Conservation (phyloP, 208 protist genomes). For the Strigomonas oncopelti region DNA sequence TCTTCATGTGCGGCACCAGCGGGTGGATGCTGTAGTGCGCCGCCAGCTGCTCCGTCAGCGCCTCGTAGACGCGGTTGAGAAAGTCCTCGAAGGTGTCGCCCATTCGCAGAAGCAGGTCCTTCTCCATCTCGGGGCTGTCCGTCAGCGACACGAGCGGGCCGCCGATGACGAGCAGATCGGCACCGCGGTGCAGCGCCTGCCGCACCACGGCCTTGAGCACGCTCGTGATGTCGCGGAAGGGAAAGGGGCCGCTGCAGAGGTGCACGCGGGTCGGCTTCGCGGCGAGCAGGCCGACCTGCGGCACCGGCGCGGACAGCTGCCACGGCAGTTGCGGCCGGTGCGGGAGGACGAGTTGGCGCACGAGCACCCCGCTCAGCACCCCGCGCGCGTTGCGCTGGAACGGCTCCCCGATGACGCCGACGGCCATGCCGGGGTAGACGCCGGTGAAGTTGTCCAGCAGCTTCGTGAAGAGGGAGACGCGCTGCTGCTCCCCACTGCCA, state of each 20-base stretch:
- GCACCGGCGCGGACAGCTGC: slow-evolving; percentile 44
- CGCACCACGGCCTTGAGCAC: slow-evolving; percentile 51
- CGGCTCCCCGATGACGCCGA: slow-evolving; percentile 78
- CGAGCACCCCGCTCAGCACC: slow-evolving; percentile 68
- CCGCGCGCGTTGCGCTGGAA: slow-evolving; percentile 70
- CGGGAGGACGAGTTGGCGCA: slow-evolving; percentile 68
- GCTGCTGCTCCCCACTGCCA: slow-evolving; percentile 12
- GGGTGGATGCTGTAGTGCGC: slow-evolving; percentile 49
- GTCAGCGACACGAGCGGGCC: slow-evolving; percentile 71
- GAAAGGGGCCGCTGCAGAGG: slow-evolving; percentile 85
- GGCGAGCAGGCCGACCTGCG: neutral
- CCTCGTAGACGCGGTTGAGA: slow-evolving; percentile 56
- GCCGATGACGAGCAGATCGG: slow-evolving; percentile 78
- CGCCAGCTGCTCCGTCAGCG: slow-evolving; percentile 58
- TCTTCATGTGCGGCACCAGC: slow-evolving; percentile 42
- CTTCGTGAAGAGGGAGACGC: slow-evolving; percentile 68
- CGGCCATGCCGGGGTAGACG: slow-evolving; percentile 76
- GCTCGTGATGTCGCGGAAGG: slow-evolving; percentile 44
- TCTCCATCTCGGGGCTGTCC: slow-evolving; percentile 49
- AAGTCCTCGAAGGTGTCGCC: slow-evolving; percentile 62
- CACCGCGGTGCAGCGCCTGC: slow-evolving; percentile 65
- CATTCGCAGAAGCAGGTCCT: slow-evolving; percentile 34
- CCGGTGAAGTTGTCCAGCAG: slow-evolving; percentile 63
- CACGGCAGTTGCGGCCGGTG: slow-evolving; percentile 58
- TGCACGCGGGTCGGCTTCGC: slow-evolving; percentile 47